phyloP scores from a whole-genome alignment of 495 filamentous ascomycete genomes.

The Neurospora sublineolata region DNA sequence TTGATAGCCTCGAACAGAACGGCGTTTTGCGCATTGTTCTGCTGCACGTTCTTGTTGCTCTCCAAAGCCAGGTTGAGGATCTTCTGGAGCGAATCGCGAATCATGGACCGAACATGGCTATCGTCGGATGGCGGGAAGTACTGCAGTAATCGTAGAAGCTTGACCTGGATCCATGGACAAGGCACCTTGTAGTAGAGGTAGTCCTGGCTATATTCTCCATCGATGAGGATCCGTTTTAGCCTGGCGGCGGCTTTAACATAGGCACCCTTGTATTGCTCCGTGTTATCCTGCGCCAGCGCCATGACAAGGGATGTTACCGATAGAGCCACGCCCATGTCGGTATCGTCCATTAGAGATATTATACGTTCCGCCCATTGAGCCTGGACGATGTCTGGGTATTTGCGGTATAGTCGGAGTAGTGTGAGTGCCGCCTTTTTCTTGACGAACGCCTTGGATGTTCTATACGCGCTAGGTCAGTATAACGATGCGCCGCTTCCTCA shows the following conservation, averaged over 20 bases:
- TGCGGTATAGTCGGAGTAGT: slow-evolving; percentile 88
- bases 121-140: slow-evolving; percentile 97
- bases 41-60: slow-evolving; percentile 95
- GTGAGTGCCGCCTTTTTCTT: slow-evolving; percentile 99
- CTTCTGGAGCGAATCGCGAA: slow-evolving; percentile 80
- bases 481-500: not conserved
- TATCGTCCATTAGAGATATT: slow-evolving; percentile 96
- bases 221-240: slow-evolving; percentile 78
- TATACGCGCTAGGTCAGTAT: slow-evolving; percentile 23
- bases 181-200: slow-evolving; percentile 99
- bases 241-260: slow-evolving; percentile 87
- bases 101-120: slow-evolving; percentile 79
- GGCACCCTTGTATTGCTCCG: slow-evolving; percentile 84
- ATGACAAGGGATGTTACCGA: slow-evolving; percentile 96
- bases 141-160: slow-evolving; percentile 79
- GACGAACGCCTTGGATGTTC: slow-evolving; percentile 92
- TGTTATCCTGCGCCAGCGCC: slow-evolving; percentile 86
- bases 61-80: slow-evolving; percentile 86
- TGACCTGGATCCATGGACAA: slow-evolving; percentile 97
- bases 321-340: slow-evolving; percentile 84
- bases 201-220: slow-evolving; percentile 74
- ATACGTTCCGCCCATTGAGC: slow-evolving; percentile 96
- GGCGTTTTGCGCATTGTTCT: slow-evolving; percentile 98
- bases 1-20: slow-evolving; percentile 98
- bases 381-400: slow-evolving; percentile 84